Base-by-base conservation (phyloP, 805 yeast species). In the Ogataea zsoltii region DNA sequence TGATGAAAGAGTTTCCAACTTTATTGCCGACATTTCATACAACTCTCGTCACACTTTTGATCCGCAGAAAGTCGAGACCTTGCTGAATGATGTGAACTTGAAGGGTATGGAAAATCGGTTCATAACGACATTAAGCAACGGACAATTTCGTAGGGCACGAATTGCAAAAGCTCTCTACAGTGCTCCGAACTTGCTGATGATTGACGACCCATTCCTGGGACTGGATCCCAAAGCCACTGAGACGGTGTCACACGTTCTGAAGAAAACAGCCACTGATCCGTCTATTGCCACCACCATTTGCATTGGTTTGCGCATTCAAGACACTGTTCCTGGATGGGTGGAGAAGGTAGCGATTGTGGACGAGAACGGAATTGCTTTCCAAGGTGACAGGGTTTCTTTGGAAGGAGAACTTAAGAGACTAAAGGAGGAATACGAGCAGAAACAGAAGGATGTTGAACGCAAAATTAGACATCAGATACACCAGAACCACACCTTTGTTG, bases 161-260 rank as follows among this genome's bases (percentile, higher is more conserved):
- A 68, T 94, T 21, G 98, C 97, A 0, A 76, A 78, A 49, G 81
- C 90, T 0, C 56, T 94, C 34, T 73, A 88, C 44, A 70, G 72
- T 36, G 68, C 76, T 28, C 96, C 97, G 0, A 69, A 72, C 35
- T 53, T 90, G 25, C 66, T 90, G 42, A 61, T 92, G 4, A 74
- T 92, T 15, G 98, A 94, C 63, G 98, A 94, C 57, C 97, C 97
- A 9, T 92, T 90, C 56, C 64, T 94, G 33, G 99, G 98, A 0
- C 70, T 92, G 14, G 99, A 92, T 58, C 94, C 96, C 0, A 60
- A 64, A 1, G 91, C 95, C 11, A 70, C 88, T 0, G 49, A 64
- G 1, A 65, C 76, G 7, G 88, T 92, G 15, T 78, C 88, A 14
- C 58, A 68, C 0, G 77, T 84, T 0, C 66, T 88, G 42, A 43